Evolutionary conservation across 495 filamentous ascomycete genomes (phyloP).

Genomic region (Friedmanniomyces simplex): DNA sequence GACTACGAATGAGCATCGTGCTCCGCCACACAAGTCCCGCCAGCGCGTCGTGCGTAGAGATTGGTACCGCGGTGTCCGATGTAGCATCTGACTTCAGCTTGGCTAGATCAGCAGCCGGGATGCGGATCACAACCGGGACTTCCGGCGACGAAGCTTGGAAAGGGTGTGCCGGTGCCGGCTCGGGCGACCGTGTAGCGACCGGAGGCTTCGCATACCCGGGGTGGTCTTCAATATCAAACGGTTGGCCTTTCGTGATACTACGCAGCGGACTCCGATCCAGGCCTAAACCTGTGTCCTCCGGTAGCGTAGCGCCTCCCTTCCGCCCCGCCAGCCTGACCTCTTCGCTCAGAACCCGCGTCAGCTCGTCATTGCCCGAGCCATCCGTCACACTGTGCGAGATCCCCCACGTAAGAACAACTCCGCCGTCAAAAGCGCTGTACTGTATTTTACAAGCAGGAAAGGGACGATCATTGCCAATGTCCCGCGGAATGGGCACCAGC

Average conservation of each 20-base stretch:
- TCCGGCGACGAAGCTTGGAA: background rate
- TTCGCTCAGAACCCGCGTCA: background rate
- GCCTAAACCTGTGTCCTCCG: background rate
- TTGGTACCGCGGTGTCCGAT: background rate
- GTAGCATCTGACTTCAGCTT: slow-evolving; percentile 1
- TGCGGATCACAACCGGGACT: background rate
- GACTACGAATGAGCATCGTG: background rate
- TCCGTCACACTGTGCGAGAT: slow-evolving; percentile 2
- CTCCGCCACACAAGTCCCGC: background rate
- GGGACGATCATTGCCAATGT: background rate
- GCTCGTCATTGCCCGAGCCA: background rate
- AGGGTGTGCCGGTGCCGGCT: background rate
- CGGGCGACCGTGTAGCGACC: background rate
- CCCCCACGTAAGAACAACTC: background rate
- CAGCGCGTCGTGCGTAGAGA: slow-evolving; percentile 4
- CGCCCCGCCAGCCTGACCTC: background rate
- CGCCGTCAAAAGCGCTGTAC: background rate
- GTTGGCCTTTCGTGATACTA: background rate
- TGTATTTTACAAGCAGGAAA: background rate
- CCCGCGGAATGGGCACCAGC: background rate
- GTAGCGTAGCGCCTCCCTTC: background rate
- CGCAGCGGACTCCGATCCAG: background rate
- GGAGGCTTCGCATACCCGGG: background rate
- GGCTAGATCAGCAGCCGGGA: background rate
- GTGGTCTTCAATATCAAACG: background rate